A percentile compares a stretch with the other conserved stretches of the same genome.
Conservation (phyloP, 805 yeast species). For the Metschnikowia kunwiensis region DNA sequence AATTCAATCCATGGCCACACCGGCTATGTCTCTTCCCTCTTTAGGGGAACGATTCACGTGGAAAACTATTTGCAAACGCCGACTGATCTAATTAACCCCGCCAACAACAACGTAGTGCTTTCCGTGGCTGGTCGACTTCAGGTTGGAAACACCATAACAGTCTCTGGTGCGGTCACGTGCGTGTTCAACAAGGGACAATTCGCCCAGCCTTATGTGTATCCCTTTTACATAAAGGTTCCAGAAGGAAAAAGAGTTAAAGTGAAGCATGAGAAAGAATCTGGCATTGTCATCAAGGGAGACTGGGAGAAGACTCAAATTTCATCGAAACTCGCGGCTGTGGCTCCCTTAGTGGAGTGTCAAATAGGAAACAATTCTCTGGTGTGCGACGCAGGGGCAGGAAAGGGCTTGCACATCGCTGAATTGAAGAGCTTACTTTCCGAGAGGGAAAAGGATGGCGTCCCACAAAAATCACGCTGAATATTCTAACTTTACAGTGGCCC, state of each 20-base stretch:
- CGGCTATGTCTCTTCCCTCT: slow-evolving; percentile 13
- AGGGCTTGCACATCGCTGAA: slow-evolving; percentile 5
- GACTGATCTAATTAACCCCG: slow-evolving; percentile 4
- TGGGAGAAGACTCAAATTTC: slow-evolving; percentile 14
- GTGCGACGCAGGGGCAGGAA: slow-evolving; percentile 11
- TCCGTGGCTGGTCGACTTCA: slow-evolving; percentile 8
- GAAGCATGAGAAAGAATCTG: slow-evolving; percentile 1
- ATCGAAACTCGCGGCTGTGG: slow-evolving; percentile 8
- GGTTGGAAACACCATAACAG: slow-evolving; percentile 9
- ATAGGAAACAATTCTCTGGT: slow-evolving; percentile 11
- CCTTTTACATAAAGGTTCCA: slow-evolving; percentile 14
- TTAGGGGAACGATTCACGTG: slow-evolving; percentile 7
- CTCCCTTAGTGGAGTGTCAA: slow-evolving; percentile 17
- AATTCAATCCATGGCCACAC: slow-evolving; percentile 10
- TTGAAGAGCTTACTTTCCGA: slow-evolving; percentile 2
- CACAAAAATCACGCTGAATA: slow-evolving; percentile 65
- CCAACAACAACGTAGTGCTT: slow-evolving; percentile 3
- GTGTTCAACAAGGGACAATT: slow-evolving; percentile 9
- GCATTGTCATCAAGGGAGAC: slow-evolving; percentile 8
- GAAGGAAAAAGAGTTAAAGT: slow-evolving; percentile 10
- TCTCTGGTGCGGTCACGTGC: slow-evolving; percentile 17
- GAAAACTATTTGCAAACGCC: slow-evolving; percentile 2
- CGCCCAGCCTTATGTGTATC: slow-evolving; percentile 17
- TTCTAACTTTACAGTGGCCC: slow-evolving; percentile 45
- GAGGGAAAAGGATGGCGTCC: slow-evolving; percentile 6